Percentiles rank a stretch among this genome's conserved stretches.
Conservation (phyloP, 371 early-diverging fungal genomes). For the Mucor velutinosus region DNA sequence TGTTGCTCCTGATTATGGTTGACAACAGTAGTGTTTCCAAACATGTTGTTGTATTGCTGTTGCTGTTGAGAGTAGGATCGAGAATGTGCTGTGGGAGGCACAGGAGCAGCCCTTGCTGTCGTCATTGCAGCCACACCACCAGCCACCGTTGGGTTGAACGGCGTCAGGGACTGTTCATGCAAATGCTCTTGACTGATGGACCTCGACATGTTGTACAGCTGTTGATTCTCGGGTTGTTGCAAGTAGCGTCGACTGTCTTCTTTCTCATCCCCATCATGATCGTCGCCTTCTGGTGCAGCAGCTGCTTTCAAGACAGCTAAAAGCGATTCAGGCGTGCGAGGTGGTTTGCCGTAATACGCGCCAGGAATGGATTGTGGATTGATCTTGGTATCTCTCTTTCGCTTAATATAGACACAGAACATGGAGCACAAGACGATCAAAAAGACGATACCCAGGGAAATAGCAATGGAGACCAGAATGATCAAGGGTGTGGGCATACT, state of each 20-base stretch:
- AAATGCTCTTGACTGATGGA: constrained; percentile 23
- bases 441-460: constrained; percentile 69
- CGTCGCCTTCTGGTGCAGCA: background rate
- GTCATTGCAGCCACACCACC: background rate
- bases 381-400: constrained; percentile 33
- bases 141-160: background rate
- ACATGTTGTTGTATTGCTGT: background rate
- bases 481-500: constrained; percentile 62
- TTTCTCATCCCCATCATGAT: background rate
- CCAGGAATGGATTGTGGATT: constrained; percentile 35
- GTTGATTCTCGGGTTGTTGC: constrained; percentile 18
- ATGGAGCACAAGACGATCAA: constrained; percentile 67
- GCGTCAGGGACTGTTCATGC: constrained; percentile 8
- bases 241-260: background rate
- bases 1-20: background rate
- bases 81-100: constrained; percentile 4
- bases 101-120: constrained; percentile 7
- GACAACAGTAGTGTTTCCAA: background rate
- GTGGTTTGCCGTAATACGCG: constrained; percentile 48
- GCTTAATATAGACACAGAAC: constrained; percentile 35
- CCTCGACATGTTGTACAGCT: constrained; percentile 23
- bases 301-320: constrained; percentile 31
- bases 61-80: background rate
- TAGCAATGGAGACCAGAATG: constrained; percentile 69
- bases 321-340: constrained; percentile 43